Conservation (phyloP, 2,329 filamentous ascomycete genomes). For the Eutypella sp. region DNA sequence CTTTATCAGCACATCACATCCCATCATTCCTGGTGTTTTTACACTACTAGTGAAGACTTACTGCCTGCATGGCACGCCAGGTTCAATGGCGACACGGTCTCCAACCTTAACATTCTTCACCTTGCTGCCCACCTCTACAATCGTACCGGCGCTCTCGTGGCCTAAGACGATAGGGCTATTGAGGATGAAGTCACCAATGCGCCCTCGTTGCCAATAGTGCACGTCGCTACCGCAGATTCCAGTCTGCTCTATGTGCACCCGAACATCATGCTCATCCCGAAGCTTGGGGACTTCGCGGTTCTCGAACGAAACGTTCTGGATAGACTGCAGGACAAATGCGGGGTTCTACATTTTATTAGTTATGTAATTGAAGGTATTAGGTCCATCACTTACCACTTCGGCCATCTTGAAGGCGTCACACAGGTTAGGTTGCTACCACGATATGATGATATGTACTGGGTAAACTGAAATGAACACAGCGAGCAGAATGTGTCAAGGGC, state of each 20-base stretch:
- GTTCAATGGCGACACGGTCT: conserved; percentile 44
- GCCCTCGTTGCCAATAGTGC: conserved; percentile 42
- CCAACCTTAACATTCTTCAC: conserved; percentile 39
- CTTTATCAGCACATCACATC: too few species aligned
- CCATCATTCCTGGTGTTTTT: too few species aligned
- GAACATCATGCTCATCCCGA: conserved; percentile 35
- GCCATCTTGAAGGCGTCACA: conserved; percentile 3
- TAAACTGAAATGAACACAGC: too few species aligned
- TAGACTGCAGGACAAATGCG: conserved; percentile 41
- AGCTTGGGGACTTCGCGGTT: conserved; percentile 36
- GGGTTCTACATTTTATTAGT: conserved; percentile 29
- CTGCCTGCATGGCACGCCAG: conserved; percentile 38
- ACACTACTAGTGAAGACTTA: neutral
- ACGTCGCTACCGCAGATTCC: conserved; percentile 45
- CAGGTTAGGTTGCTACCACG: neutral
- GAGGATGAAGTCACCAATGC: conserved; percentile 41
- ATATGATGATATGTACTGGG: too few species aligned
- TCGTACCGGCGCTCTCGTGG: conserved; percentile 38
- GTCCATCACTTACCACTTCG: conserved; percentile 4
- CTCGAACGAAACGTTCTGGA: conserved; percentile 41
- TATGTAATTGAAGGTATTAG: too few species aligned
- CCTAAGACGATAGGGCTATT: conserved; percentile 41
- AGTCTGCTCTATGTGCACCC: conserved; percentile 39
- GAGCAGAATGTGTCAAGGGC: too few species aligned
- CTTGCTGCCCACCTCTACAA: conserved; percentile 34